Conservation (phyloP, 495 filamentous ascomycete species). For the Podospora conica region DNA sequence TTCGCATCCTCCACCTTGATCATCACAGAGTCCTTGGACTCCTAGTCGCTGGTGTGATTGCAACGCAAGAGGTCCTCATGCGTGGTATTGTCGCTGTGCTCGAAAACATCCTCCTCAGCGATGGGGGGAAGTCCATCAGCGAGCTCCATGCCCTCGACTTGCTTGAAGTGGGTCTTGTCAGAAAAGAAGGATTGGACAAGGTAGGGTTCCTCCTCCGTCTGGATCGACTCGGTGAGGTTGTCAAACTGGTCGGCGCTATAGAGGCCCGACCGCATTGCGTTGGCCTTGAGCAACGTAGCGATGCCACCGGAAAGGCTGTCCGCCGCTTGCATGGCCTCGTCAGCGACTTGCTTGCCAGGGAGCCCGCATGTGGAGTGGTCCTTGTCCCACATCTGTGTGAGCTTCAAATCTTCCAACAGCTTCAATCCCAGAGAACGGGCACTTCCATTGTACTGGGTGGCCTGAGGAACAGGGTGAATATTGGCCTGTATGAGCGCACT, state of each 20-base stretch:
- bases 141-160: not conserved
- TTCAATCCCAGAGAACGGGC: constrained; percentile 3
- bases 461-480: constrained; percentile 10
- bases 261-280: constrained; percentile 9
- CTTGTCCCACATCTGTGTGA: no score
- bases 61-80: no score
- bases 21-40: not conserved
- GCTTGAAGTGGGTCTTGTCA: constrained; percentile 7
- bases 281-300: constrained; percentile 10
- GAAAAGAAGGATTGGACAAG: no score
- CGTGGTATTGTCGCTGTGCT: not conserved
- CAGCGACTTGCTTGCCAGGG: constrained; percentile 4
- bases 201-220: not conserved
- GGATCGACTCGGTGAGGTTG: not conserved
- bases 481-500: constrained; percentile 4
- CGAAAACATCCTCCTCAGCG: not conserved
- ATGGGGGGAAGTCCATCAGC: not conserved
- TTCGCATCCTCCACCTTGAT: constrained; percentile 10
- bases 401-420: constrained; percentile 8
- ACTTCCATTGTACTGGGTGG: constrained; percentile 13
- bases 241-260: constrained; percentile 4
- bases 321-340: not conserved
- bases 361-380: constrained; percentile 21
- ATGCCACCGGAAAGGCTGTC: not conserved
- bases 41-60: not conserved